Base-by-base conservation (phyloP, 352 stramenopile genomes). In the Phytopythium mirpurense region DNA sequence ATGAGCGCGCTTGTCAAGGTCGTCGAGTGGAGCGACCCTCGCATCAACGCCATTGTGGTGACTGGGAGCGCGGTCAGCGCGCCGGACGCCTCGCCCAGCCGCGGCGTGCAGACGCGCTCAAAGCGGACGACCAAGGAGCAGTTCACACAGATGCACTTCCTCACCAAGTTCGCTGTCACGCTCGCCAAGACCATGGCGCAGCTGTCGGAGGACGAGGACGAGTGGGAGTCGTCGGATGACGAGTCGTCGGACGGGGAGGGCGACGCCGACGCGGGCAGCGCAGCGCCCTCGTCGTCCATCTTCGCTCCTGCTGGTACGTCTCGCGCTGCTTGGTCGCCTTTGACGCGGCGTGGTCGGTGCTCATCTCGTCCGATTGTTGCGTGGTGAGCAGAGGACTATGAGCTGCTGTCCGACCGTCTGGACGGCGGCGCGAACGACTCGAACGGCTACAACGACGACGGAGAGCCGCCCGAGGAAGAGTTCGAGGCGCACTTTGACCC, bases 401-500 rank as follows among this genome's bases (percentile, higher is more conserved):
- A 85, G 26, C 65, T 89, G 35, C 56, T 92, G 4, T 92, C 82
- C 7, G 73, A 92, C 37, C 70, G 73, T 43, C 62, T 92, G 49
- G 60, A 53, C 6, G 64, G 56, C n/a, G 61, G 21, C n/a, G 62
- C 57, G 15, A 62, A 72, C 4, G 69, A 74, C 14, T 54, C 66
- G 27, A 57, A 72, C 14, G 47, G 47, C 12, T 54, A 54, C 47
- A 32, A 54, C 23, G 65, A 70, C 35, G 67, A 74, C 43, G 70
- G 62, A 31, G 77, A 80, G 47, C 74, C 85, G 27, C 61, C 73
- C 1, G 78, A 92, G 43, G 76, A 92, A 56, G 81, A 87, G 44
- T 86, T 92, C 54, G 82, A 92, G 50, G 78, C 82, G 0, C 77
- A 88, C 41, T 90, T 92, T 51, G 82, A 92, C 46, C 77, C 82